Conservation (phyloP, 805 yeast genomes). For the Wickerhamiella brachini region DNA sequence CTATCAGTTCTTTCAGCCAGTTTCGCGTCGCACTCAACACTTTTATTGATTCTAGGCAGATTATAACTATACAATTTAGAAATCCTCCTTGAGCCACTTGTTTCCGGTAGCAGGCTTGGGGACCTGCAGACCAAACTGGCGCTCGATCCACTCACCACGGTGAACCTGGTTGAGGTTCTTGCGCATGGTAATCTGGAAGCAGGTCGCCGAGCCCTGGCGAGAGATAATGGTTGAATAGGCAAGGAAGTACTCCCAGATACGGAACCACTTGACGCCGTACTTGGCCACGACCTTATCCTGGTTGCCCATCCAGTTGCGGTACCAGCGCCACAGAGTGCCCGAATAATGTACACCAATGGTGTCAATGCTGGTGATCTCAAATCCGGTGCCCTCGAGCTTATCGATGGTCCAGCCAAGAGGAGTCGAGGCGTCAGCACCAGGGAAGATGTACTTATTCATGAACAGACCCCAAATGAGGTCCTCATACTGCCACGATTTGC, state of each 20-base stretch:
- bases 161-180: constrained; percentile 78
- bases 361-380: constrained; percentile 71
- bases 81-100: constrained; percentile 20
- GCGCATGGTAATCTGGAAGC: constrained; percentile 82
- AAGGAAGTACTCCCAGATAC: constrained; percentile 86
- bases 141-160: constrained; percentile 67
- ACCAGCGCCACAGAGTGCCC: constrained; percentile 87
- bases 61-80: neutral
- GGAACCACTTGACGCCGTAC: constrained; percentile 81
- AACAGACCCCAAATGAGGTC: constrained; percentile 89
- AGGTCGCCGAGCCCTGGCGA: constrained; percentile 87
- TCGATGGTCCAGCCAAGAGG: constrained; percentile 75
- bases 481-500: constrained; percentile 91
- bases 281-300: constrained; percentile 59
- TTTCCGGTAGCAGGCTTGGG: constrained; percentile 24
- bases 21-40: too few relatives aligned
- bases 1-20: too few relatives aligned
- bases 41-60: too few relatives aligned
- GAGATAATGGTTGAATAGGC: constrained; percentile 71
- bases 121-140: constrained; percentile 56
- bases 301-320: constrained; percentile 84
- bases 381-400: constrained; percentile 68
- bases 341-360: constrained; percentile 90
- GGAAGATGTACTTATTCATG: constrained; percentile 93
- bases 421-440: constrained; percentile 94